Evolutionary conservation across 108 stramenopile genomes (phyloP), one percentile per base, ranked within the genome.

Genomic region (Cyclostephanos tholiformis): DNA sequence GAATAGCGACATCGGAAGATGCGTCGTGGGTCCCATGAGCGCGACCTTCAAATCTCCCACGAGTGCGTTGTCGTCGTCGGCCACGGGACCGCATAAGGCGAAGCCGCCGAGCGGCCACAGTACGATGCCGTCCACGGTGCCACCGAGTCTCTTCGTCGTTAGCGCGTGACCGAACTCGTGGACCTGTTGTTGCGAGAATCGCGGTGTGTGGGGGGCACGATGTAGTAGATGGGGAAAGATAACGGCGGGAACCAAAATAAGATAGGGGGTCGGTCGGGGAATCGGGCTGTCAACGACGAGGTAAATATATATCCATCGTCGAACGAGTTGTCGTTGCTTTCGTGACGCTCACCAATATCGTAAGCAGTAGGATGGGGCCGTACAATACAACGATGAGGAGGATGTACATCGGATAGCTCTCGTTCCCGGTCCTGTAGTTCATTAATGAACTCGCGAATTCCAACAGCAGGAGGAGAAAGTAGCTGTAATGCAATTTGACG

Each of bases 61-160:
- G 38, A 74, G 64, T 4, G 63, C 39, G 14, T 73, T 51, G 1
- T 80, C 74, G 29, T 32, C 32, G 32, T 32, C 32, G 32, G 32
- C 2, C 32, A 65, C 62, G 23, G 82, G 74, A 22, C 85, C 85
- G 55, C 74, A 81, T 2, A 85, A 4, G 2, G 85, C 80, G 23
- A 80, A 80, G 25, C 85, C 85, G 39, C 85, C 85, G 10, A 85
- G 74, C 9, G 85, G 85, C 84, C 85, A 85, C 4, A 85, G 64
- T 5, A 83, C 39, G 26, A 85, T 79, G 2, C 82, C 71, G 5
- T 63, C 82, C 29, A 85, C 85, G 13, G 25, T n/a, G 6, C 85
- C 85, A 11, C 85, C 85, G 29, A 80, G 17, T 36, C 51, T 53
- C 56, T 78, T 75, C 2, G 82, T 83, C 35, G 49, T 68, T 0